Evolutionary conservation across 2,329 filamentous ascomycete species (phyloP), one percentile per base, ranked within the genome.

Genomic region (Colletotrichum lindemuthianum): DNA sequence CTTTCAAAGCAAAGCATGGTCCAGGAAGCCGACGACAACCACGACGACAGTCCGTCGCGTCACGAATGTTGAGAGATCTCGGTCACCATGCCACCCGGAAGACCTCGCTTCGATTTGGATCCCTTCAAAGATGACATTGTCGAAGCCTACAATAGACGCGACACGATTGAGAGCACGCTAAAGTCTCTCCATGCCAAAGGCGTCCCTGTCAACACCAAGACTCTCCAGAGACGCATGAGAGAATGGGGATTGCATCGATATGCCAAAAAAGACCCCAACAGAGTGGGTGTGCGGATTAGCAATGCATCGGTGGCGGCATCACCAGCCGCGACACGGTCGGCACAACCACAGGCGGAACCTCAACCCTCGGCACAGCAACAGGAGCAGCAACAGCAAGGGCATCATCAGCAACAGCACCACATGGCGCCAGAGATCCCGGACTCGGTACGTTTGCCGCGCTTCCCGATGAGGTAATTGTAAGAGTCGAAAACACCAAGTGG

Each of bases 401-500:
- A 9, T 16, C 32, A 24, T 41, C 57, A 9, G 15, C 10, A 15
- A 24, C 32, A 55, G 36, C 58, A 55, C 36, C 50, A 49, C 36
- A 44, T 60, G 36, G 49, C 16, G 55, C 44, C 37, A 24, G 60
- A 63, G 54, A 59, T 59, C 16, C 60, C 60, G 8, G 60, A 53
- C 55, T 64, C 49, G 48, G 60, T 64, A 60, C 34, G 60, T 64
- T 36, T 10, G 3, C 11, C 16, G 43, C 60, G 43, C 24, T 64
- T 53, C 60, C 57, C 44, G n/a, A 64, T 64, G 48, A 37, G 60
- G 60, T 53, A 64, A 60, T 43, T 64, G 56, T 49, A 64, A 54
- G n/a, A 64, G 60, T 60, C 37, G 15, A 37, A 52, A 36, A 12
- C 59, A 57, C 59, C 54, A 59, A 63, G 59, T 63, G 60, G 60